phyloP scores from a whole-genome alignment of 75 land plant genomes.

The Selaginella moellendorffii region DNA sequence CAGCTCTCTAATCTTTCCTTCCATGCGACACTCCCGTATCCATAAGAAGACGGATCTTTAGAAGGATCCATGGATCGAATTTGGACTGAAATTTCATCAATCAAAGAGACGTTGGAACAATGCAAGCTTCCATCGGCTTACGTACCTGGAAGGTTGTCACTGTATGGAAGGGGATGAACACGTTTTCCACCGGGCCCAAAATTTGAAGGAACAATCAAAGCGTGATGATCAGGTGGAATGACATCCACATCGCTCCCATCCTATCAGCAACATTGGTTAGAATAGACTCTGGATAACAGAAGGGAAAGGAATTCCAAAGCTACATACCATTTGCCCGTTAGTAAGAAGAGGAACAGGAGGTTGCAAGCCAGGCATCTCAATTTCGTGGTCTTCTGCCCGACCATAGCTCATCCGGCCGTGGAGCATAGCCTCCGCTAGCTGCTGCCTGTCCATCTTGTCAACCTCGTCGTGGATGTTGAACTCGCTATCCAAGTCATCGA shows the following conservation, averaged over 20 bases:
- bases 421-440: conserved; percentile 34
- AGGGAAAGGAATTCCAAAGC: not conserved
- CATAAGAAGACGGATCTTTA: conserved; percentile 34
- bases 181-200: conserved; percentile 39
- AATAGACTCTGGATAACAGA: not conserved
- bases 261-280: not conserved
- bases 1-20: conserved; percentile 31
- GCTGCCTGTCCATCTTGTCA: conserved; percentile 7
- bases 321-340: conserved; percentile 33
- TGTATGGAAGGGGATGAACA: conserved; percentile 37
- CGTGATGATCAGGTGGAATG: conserved; percentile 40
- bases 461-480: conserved; percentile 31
- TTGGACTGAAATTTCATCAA: conserved; percentile 64
- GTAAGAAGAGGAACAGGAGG: conserved; percentile 47
- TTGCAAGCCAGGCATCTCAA: conserved; percentile 14
- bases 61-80: conserved; percentile 29
- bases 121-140: not conserved
- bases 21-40: conserved; percentile 29
- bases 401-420: conserved; percentile 6
- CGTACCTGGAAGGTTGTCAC: conserved; percentile 61
- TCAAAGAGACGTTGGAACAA: no score
- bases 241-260: not conserved
- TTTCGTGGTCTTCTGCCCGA: conserved; percentile 11
- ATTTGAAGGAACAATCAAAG: conserved; percentile 41
- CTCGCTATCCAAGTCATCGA: conserved; percentile 73